These are phyloP conservation scores for Dalbergia cochinchinensis DNA, from an alignment of 306 rosid species.

Conservation along the genomic window DNA sequence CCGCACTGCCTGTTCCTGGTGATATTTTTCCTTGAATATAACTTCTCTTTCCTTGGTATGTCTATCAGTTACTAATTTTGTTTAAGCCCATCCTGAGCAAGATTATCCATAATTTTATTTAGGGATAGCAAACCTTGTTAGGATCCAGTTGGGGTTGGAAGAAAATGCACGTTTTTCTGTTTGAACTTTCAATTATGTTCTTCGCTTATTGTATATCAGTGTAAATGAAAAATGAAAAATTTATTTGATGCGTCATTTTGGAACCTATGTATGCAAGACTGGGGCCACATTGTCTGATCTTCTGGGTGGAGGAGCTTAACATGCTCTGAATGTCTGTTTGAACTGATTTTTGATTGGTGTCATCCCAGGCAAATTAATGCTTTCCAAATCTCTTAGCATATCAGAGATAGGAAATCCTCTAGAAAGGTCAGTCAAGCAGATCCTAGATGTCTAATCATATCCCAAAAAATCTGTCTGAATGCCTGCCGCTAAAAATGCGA, in stretches of 20 bases:
- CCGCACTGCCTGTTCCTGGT: background rate
- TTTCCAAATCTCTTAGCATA: too few species aligned
- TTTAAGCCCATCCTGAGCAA: conserved; percentile 9
- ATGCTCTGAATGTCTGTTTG: conserved; percentile 24
- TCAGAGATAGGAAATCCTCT: too few species aligned
- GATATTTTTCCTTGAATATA: conserved; percentile 21
- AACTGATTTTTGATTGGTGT: background rate
- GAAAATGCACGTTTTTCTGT: background rate
- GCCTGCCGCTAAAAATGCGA: too few species aligned
- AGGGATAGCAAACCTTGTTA: conserved; percentile 1
- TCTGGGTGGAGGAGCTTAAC: conserved; percentile 11
- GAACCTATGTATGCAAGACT: background rate
- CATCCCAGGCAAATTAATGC: conserved; percentile 1
- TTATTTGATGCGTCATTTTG: conserved; percentile 2
- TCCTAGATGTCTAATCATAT: too few species aligned
- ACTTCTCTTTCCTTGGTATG: conserved; percentile 24
- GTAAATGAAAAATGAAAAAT: background rate
- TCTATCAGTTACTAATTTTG: conserved; percentile 8
- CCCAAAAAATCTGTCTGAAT: too few species aligned
- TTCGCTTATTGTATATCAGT: conserved; percentile 18
- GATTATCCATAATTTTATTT: background rate
- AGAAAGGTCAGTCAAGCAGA: too few species aligned
- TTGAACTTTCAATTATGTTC: conserved; percentile 18
- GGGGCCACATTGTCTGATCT: conserved; percentile 15
- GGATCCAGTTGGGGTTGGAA: conserved; percentile 11